Base-by-base conservation (phyloP, 2,329 filamentous ascomycete species). In the Xylaria sp. region DNA sequence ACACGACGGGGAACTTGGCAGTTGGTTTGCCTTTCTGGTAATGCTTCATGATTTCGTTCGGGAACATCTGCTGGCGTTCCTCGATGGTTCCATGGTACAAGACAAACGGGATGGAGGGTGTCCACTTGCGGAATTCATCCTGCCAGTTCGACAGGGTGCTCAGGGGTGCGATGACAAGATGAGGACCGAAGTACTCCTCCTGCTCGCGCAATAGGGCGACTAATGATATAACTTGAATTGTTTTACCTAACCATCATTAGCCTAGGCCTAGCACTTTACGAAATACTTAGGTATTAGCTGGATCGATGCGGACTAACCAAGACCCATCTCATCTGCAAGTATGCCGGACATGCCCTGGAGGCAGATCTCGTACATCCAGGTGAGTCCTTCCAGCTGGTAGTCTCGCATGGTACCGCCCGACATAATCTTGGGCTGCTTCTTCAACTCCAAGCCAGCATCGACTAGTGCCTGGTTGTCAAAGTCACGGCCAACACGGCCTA, bases 61-160 rank as follows among this genome's bases (percentile, higher is more conserved):
- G 80, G 62, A 92, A 87, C n/a, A 97, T 84, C 1, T 85, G 79
- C 54, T 86, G 86, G n/a, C 94, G 83, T 63, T 94, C 85, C 18
- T 85, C 79, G 30, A 92, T 91, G 8, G 83, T 87, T 7, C 94
- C 94, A 68, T 99, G 94, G 67, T 97, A 97, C 66, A 97, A 83
- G 54, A 96, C 79, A 0, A 94, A 92, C 0, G 93, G 92, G 46
- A 97, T 93, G 1, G 82, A 83, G 0, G 94, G 94, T 0, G 91
- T 91, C 92, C 92, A 99, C 67, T 88, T 89, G 39, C 86, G 81
- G 67, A 97, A 97, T 69, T 99, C 94, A 48, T 94, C 90, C 48
- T 96, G 87, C 94, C 94, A 99, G 71, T 97, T 99, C 46, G 89
- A 92, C 0, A 97, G 82, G 0, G 94, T 97, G 69, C 92, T 97